Percentiles rank a stretch among this genome's conserved stretches.
These are phyloP conservation scores for Heracleum sosnowskyi DNA, from an alignment of 129 eudicot species.

Conservation along the genomic window DNA sequence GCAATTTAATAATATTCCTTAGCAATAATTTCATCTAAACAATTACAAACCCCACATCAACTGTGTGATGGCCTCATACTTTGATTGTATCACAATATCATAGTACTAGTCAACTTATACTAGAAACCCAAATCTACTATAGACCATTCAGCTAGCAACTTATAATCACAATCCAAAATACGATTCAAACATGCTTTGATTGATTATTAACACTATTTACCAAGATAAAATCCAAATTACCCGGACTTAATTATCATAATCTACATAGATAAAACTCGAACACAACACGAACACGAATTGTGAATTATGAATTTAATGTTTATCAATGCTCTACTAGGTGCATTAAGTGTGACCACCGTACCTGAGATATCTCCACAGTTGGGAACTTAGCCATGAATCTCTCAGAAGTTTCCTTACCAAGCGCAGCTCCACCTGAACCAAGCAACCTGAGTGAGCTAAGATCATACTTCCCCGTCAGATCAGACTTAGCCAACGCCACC, in stretches of 20 bases:
- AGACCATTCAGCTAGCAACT: not conserved
- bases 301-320: not conserved
- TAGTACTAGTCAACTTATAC: not conserved
- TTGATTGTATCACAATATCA: too few species aligned
- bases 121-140: not conserved
- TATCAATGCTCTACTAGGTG: not conserved
- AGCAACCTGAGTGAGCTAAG: slow-evolving; percentile 56
- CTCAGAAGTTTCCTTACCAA: slow-evolving; percentile 62
- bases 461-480: slow-evolving; percentile 51
- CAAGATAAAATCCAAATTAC: not conserved
- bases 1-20: not conserved
- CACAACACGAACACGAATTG: not conserved
- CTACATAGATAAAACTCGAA: not conserved
- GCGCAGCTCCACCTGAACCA: slow-evolving; percentile 88
- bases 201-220: not conserved
- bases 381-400: slow-evolving; percentile 64
- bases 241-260: not conserved
- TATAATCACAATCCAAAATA: not conserved
- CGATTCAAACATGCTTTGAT: not conserved
- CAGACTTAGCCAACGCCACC: slow-evolving; percentile 86
- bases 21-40: not conserved
- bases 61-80: not conserved
- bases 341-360: slow-evolving; percentile 8
- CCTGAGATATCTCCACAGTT: slow-evolving; percentile 51
- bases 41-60: not conserved